A percentile compares a stretch with the other conserved stretches of the same genome.
These are phyloP conservation scores for Suillus placidus DNA, from an alignment of 768 basidiomycete genomes.

Conservation along the genomic window DNA sequence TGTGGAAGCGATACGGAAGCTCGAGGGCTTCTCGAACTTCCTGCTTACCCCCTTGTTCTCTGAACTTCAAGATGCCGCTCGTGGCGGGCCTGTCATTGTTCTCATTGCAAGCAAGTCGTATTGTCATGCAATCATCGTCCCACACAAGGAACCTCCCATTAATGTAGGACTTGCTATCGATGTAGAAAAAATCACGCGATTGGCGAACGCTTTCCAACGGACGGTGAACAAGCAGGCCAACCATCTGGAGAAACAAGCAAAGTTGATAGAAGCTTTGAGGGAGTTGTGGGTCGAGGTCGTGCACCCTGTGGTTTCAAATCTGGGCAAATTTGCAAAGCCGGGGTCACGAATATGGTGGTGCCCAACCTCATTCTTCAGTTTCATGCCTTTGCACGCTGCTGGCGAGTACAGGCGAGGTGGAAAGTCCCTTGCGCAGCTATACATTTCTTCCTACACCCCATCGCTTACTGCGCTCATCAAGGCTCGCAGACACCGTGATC, in stretches of 20 bases:
- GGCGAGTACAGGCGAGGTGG: constrained; percentile 23
- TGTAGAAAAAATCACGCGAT: neutral
- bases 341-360: constrained; percentile 12
- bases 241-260: neutral
- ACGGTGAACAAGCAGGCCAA: neutral
- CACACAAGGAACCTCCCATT: neutral
- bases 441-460: constrained; percentile 11
- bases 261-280: constrained; percentile 5
- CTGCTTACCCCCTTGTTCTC: constrained; percentile 15
- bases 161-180: neutral
- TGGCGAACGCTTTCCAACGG: neutral
- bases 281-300: constrained; percentile 18
- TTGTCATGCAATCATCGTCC: constrained; percentile 15
- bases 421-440: neutral
- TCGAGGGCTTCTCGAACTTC: constrained; percentile 19
- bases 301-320: constrained; percentile 5
- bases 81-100: constrained; percentile 9
- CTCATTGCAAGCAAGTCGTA: constrained; percentile 3
- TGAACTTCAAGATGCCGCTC: constrained; percentile 10
- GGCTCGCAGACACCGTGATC: constrained; percentile 2
- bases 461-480: neutral
- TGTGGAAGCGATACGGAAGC: constrained; percentile 13
- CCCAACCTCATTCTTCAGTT: constrained; percentile 20
- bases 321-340: neutral
- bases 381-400: constrained; percentile 38